phyloP scores from a whole-genome alignment of 2,329 filamentous ascomycete genomes.

The Proliferodiscus dingleyae region DNA sequence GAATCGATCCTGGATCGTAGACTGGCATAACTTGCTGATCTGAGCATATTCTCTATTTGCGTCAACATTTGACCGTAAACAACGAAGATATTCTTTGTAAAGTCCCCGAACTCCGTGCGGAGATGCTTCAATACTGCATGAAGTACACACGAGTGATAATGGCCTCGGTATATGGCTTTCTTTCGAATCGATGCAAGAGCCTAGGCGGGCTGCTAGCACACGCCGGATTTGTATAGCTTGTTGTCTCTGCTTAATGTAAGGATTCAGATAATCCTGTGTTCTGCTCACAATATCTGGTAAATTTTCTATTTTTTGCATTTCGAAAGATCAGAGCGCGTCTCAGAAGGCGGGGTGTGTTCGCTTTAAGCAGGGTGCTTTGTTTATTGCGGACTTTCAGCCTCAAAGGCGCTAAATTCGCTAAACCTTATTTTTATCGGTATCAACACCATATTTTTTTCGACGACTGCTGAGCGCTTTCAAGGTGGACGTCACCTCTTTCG shows the following conservation, averaged over 20 bases:
- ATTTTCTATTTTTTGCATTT: slow-evolving; percentile 18
- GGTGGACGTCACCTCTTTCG: slow-evolving; percentile 4
- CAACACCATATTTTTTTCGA: too few relatives aligned
- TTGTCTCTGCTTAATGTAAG: slow-evolving; percentile 52
- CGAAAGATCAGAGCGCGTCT: background rate
- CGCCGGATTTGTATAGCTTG: slow-evolving; percentile 53
- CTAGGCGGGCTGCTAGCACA: slow-evolving; percentile 50
- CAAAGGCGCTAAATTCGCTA: too few relatives aligned
- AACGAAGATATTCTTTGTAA: slow-evolving; percentile 51
- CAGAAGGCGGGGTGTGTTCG: slow-evolving; percentile 2
- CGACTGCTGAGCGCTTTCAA: too few relatives aligned
- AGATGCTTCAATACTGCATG: slow-evolving; percentile 33
- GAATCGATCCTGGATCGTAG: slow-evolving; percentile 5
- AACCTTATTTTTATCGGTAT: too few relatives aligned
- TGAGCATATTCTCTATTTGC: slow-evolving; percentile 43
- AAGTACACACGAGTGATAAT: slow-evolving; percentile 44
- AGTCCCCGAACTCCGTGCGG: slow-evolving; percentile 40
- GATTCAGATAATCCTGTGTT: slow-evolving; percentile 42
- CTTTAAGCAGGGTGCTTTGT: too few relatives aligned
- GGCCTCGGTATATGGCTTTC: slow-evolving; percentile 33
- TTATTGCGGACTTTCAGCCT: slow-evolving; percentile 5
- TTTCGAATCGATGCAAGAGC: slow-evolving; percentile 35
- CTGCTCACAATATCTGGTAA: slow-evolving; percentile 35
- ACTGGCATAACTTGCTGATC: slow-evolving; percentile 20
- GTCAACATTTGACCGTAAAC: slow-evolving; percentile 46